Evolutionary conservation across 441 rosid genomes (phyloP).

Genomic region (Gossypium trilobum): DNA sequence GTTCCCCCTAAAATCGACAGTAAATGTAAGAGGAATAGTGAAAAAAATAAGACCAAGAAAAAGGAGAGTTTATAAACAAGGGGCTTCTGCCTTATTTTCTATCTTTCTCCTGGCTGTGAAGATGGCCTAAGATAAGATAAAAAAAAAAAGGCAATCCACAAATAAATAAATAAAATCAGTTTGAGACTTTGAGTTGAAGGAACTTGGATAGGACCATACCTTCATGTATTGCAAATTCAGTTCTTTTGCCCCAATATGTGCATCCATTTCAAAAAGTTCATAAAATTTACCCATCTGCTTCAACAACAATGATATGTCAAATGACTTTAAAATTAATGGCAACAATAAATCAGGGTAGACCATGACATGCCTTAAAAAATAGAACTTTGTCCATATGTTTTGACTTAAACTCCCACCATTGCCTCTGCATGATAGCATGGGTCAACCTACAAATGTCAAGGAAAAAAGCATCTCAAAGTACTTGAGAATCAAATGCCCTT

Average conservation of each 20-base stretch:
- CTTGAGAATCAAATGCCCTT: conserved; percentile 16
- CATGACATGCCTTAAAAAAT: conserved; percentile 72
- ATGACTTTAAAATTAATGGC: conserved; percentile 8
- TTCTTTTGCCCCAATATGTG: conserved; percentile 91
- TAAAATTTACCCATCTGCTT: conserved; percentile 96
- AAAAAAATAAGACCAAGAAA: conserved; percentile 12
- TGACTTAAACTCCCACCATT: conserved; percentile 99
- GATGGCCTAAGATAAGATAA: background rate
- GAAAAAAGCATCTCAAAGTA: background rate
- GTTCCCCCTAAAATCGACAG: conserved; percentile 67
- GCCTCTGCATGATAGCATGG: conserved; percentile 47
- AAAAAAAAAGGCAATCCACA: background rate
- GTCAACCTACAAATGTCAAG: conserved; percentile 17
- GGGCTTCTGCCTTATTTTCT: background rate
- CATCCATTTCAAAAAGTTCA: conserved; percentile 99
- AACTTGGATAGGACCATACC: conserved; percentile 38
- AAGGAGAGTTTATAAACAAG: background rate
- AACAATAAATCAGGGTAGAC: conserved; percentile 9
- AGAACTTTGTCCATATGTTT: conserved; percentile 97
- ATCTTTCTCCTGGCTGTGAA: background rate
- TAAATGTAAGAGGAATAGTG: conserved; percentile 14
- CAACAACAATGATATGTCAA: conserved; percentile 14
- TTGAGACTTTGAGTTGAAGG: background rate
- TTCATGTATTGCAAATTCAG: conserved; percentile 94
- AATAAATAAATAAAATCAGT: background rate